Base-by-base conservation (phyloP, 805 yeast species). In the Candida patagonica region DNA sequence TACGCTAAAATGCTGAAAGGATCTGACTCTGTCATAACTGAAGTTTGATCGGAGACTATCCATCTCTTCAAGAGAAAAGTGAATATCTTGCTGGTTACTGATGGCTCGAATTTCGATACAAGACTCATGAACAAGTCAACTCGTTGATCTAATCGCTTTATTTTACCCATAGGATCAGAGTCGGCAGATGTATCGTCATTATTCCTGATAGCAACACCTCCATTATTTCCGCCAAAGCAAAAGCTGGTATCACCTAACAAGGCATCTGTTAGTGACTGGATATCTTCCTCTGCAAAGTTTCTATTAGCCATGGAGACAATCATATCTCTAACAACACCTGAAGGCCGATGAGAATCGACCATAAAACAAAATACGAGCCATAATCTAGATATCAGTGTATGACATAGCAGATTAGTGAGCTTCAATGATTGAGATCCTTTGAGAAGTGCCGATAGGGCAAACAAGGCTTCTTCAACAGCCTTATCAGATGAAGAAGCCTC, bases 1-100 rank as follows among this genome's bases (percentile, higher is more conserved):
- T 81, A 80, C 5, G 76, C 60, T 26, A 83, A 60, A 40, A 73
- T 65, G 6, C 68, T 48, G 38, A 74, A 69, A n/a, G 84, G 80
- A 43, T 70, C 67, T 4, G 63, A 62, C 2, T 61, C 63, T 4
- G 51, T 58, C 17, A 50, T 48, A 1, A 51, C 50, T 7, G 48
- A 50, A 8, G 52, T 27, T 6, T 31, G 38, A 6, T 25, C 33
- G 5, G 44, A 40, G 17, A 37, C 51, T 27, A 82, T 65, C 88
- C 94, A 84, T 48, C 78, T 63, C 42, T 69, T 68, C 45, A 89
- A 60, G 1, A 78, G 58, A 0, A 44, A 46, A 3, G 76, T 57
- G 48, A 86, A 55, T 2, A 81, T 2, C 68, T 57, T 24, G 51
- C 60, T 42, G 63, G 73, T 57, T 9, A 67, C 56, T 1, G 59